Evolutionary conservation across 2,329 filamentous ascomycete genomes (phyloP).

Genomic region (Ophiocordyceps australis): DNA sequence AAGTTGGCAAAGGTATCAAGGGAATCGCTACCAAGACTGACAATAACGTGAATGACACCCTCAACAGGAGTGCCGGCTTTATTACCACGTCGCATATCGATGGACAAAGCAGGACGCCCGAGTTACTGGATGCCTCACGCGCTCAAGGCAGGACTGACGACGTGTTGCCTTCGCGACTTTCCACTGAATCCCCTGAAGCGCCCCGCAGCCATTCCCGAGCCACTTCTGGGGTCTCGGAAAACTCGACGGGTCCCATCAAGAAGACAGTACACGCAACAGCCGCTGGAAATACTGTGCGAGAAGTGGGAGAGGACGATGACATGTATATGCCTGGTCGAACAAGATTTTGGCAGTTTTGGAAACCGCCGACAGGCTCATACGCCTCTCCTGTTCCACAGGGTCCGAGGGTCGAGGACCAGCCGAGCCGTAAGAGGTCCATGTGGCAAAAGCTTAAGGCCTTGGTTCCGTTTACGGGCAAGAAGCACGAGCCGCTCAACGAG

Average conservation of each 20-base stretch:
- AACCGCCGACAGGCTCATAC: constrained; percentile 41
- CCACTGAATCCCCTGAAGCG: constrained; percentile 11
- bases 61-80: constrained; percentile 40
- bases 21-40: constrained; percentile 23
- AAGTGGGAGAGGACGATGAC: constrained; percentile 26
- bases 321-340: constrained; percentile 26
- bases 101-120: too few species aligned
- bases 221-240: constrained; percentile 18
- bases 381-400: constrained; percentile 42
- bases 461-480: constrained; percentile 29
- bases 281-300: constrained; percentile 33
- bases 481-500: constrained; percentile 21
- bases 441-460: constrained; percentile 29
- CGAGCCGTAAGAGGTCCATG: constrained; percentile 23
- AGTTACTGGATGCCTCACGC: too few species aligned
- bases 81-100: constrained; percentile 11
- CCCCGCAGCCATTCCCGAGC: constrained; percentile 17
- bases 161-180: too few species aligned
- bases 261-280: too few species aligned
- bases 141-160: too few species aligned
- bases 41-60: constrained; percentile 28
- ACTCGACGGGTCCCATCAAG: constrained; percentile 12
- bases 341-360: constrained; percentile 47
- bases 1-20: constrained; percentile 30
- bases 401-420: constrained; percentile 19